Evolutionary conservation across 2,329 filamentous ascomycete genomes (phyloP).

Genomic region (Cladosporium sp.): DNA sequence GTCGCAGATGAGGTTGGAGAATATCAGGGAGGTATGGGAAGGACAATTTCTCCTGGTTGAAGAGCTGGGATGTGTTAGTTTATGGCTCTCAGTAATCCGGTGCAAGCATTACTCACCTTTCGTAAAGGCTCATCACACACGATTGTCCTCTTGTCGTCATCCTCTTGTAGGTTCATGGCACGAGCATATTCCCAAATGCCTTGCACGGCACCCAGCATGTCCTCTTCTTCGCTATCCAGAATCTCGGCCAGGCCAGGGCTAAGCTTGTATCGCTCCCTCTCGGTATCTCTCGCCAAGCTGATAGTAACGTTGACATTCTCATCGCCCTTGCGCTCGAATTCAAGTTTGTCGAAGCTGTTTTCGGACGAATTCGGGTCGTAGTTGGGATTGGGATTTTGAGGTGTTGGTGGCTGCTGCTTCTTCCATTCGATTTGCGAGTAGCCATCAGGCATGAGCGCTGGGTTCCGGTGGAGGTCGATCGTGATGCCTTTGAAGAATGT

Average conservation of each 20-base stretch:
- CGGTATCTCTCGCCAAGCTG: constrained; percentile 80
- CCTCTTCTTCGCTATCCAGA: constrained; percentile 82
- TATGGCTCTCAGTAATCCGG: constrained; percentile 5
- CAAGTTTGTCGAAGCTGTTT: constrained; percentile 83
- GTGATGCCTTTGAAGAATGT: constrained; percentile 81
- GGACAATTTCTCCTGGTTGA: constrained; percentile 70
- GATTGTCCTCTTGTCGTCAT: constrained; percentile 91
- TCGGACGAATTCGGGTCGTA: constrained; percentile 58
- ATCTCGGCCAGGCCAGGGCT: constrained; percentile 79
- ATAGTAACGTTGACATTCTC: constrained; percentile 91
- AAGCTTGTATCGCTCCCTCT: constrained; percentile 79
- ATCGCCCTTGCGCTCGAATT: constrained; percentile 88
- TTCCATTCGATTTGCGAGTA: constrained; percentile 77
- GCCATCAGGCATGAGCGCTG: constrained; percentile 66
- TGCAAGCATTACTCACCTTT: constrained; percentile 56
- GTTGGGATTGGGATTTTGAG: constrained; percentile 46
- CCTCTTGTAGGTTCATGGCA: constrained; percentile 81
- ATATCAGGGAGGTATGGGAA: constrained; percentile 85
- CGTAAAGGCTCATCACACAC: constrained; percentile 82
- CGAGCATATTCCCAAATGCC: constrained; percentile 95
- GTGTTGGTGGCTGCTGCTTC: constrained; percentile 60
- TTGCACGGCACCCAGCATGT: constrained; percentile 83
- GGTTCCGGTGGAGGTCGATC: constrained; percentile 58
- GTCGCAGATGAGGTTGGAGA: constrained; percentile 68
- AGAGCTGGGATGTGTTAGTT: constrained; percentile 55